Evolutionary conservation across 2,329 filamentous ascomycete genomes (phyloP), one percentile per base, ranked within the genome.

Genomic region (Aspergillus cejpii): DNA sequence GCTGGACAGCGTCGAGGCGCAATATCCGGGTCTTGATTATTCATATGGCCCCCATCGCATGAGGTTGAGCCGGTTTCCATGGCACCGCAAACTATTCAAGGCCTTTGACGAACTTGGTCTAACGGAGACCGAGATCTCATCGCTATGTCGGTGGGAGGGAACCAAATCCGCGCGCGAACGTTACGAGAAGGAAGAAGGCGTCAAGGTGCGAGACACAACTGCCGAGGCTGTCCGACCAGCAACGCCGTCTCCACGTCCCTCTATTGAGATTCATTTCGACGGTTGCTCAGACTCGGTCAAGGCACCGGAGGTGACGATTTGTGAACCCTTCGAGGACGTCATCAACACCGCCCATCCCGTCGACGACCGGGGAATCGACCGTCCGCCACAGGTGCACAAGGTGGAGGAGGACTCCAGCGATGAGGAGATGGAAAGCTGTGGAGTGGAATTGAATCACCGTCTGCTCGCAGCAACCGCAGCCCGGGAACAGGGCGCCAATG

Each of bases 1-100:
- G 31, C 70, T 82, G 37, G 79, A 82, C 67, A 79, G 75, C 56
- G 72, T 81, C 49, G 80, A 83, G 68, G 79, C 80, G 39, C 78
- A 80, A 47, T 83, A 84, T 56, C 80, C 80, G 0, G 80, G 80
- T 26, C 70, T 83, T 37, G 80, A 84, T 68, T 84, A 84, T 62
- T 76, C 76, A 37, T 72, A 78, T 55, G 65, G 68, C 5, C 78
- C 80, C 1, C 80, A 84, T 65, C 75, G 80, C 44, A 78, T 80
- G 68, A 74, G 80, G 31, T 70, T 84, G 10, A 70, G 76, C 42
- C 76, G 78, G 37, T 83, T 81, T 59, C 74, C 75, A 8, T 78
- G 79, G 69, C 80, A 84, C 63, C 70, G 70, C 51, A 71, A 71
- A 48, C 69, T 84, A 1, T 83, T 84, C 64, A 70, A 70, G 17